Conservation (phyloP, 106 monocot genomes). For the Allium cepa region DNA sequence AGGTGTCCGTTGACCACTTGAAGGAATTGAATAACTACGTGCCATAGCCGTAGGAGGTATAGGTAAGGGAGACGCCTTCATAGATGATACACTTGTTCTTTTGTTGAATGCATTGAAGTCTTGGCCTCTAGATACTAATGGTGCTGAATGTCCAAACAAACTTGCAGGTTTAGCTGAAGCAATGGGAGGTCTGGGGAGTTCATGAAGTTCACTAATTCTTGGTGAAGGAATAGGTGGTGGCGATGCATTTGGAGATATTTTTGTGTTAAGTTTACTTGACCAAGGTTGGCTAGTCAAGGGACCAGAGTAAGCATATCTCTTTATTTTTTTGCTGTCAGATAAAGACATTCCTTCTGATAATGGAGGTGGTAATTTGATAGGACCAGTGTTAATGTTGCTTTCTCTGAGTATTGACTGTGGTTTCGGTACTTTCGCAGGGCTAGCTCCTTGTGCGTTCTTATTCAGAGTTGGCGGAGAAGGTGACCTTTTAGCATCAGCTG, state of each 20-base stretch:
- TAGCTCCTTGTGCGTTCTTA: slow-evolving; percentile 20
- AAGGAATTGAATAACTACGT: slow-evolving; percentile 92
- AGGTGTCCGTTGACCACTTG: slow-evolving; percentile 40
- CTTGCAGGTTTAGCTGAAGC: slow-evolving; percentile 12
- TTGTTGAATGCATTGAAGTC: slow-evolving; percentile 26
- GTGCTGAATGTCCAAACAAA: slow-evolving; percentile 68
- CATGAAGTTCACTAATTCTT: slow-evolving; percentile 71
- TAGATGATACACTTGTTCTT: slow-evolving; percentile 14
- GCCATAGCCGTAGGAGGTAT: slow-evolving; percentile 53
- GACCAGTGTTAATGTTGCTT: slow-evolving; percentile 36
- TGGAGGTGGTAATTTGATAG: slow-evolving; percentile 28
- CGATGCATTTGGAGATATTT: slow-evolving; percentile 33
- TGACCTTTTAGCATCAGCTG: slow-evolving; percentile 46
- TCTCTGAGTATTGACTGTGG: slow-evolving; percentile 46
- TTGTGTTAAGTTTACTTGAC: slow-evolving; percentile 39
- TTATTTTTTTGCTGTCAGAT: slow-evolving; percentile 39
- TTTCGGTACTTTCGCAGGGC: slow-evolving; percentile 18
- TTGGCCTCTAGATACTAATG: slow-evolving; percentile 47
- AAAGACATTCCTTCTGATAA: slow-evolving; percentile 14
- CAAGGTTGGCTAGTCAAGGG: slow-evolving; percentile 37
- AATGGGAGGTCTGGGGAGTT: slow-evolving; percentile 82
- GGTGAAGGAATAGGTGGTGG: slow-evolving; percentile 38
- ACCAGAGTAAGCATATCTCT: slow-evolving; percentile 56
- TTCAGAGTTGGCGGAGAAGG: slow-evolving; percentile 48
- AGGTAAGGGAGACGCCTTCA: slow-evolving; percentile 67